phyloP scores from a whole-genome alignment of 345 rosid genomes.

The Citropsis articulata region DNA sequence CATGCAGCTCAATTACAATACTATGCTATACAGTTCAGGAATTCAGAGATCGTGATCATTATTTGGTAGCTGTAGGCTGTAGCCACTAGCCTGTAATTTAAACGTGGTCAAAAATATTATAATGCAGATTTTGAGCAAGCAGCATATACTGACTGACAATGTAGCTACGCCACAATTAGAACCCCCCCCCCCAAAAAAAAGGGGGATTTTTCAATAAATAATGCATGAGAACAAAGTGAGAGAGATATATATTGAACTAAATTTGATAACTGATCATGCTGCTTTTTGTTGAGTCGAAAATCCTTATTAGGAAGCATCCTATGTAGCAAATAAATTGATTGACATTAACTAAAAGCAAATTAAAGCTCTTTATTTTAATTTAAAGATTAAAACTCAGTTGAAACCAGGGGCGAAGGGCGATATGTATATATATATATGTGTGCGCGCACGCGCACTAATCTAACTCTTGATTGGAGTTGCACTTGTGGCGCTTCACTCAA shows the following conservation, averaged over 20 bases:
- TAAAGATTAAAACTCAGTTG: background rate
- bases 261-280: too few relatives aligned
- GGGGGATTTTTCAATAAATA: too few relatives aligned
- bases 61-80: background rate
- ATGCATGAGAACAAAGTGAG: slow-evolving; percentile 1
- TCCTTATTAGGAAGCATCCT: slow-evolving; percentile 1
- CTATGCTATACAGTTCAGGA: background rate
- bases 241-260: background rate
- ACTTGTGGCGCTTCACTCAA: slow-evolving; percentile 13
- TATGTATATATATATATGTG: too few relatives aligned
- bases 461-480: slow-evolving; percentile 2
- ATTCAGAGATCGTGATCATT: background rate
- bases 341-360: slow-evolving; percentile 3
- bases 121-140: background rate
- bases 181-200: too few relatives aligned
- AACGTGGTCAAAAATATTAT: background rate
- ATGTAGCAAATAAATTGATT: slow-evolving; percentile 5
- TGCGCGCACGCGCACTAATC: too few relatives aligned
- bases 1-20: background rate
- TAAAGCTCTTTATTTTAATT: background rate
- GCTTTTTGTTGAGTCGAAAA: background rate
- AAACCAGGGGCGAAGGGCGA: background rate
- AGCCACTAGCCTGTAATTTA: background rate
- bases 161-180: too few relatives aligned
- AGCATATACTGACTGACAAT: too few relatives aligned